Evolutionary conservation across 208 protist species (phyloP), one percentile per base, ranked within the genome.

Genomic region (Kentomonas sorsogonicus): DNA sequence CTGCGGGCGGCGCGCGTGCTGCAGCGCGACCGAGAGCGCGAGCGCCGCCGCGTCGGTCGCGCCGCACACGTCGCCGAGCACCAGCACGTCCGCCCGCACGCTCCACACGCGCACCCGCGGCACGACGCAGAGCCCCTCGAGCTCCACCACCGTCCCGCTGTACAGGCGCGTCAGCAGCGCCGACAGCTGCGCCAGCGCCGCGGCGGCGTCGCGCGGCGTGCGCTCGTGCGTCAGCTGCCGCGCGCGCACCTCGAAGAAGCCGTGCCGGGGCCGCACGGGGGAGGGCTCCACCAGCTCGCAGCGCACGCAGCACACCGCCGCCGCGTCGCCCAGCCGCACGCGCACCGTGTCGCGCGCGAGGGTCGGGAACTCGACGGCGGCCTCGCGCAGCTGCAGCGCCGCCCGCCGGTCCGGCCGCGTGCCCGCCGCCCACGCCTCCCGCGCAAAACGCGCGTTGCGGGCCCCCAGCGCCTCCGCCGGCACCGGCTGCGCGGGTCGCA

Each of bases 31-130:
- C 41, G 98, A 72, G 9, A 83, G 82, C 0, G 96, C 95, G 56
- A 97, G 86, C 41, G 77, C 55, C 13, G 81, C 82, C 47, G 75
- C 83, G 69, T 98, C 97, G 1, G 77, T 65, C 22, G 90, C 34
- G 72, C 98, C 98, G 22, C 97, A 97, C 64, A 94, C 89, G 65
- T 98, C 72, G 66, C 98, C 96, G n/a, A 98, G 36, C 11, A 98
- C 63, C 13, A 83, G 61, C 25, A 98, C 74, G 38, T 96, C 83
- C 10, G 83, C 72, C 13, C 64, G 60, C 6, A 98, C 57, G 34
- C 80, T 89, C 89, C 92, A 97, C 57, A 97, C 96, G 18, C 91
- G 89, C 23, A 83, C 74, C 16, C 94, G 93, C 1, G 96, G 89
- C 27, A 98, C 60, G 26, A 98, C 89, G 67, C 97, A 99, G 20